Evolutionary conservation across 2,329 filamentous ascomycete genomes (phyloP).

Genomic region (Epichloe gansuensis): DNA sequence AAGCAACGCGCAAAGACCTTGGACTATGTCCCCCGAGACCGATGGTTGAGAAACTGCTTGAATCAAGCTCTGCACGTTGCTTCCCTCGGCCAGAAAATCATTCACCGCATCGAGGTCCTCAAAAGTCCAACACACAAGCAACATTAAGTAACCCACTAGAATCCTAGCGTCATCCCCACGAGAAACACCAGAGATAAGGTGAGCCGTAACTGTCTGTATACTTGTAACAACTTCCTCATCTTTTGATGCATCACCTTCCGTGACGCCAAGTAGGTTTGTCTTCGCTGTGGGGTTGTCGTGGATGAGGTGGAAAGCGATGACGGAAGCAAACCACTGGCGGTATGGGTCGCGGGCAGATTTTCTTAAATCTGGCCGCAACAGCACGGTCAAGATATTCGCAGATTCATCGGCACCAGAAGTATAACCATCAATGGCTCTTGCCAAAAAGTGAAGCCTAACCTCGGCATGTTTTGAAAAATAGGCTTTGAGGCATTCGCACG

Average conservation of each 20-base stretch:
- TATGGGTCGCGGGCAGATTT: slow-evolving; percentile 66
- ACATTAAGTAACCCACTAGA: slow-evolving; percentile 75
- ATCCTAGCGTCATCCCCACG: slow-evolving; percentile 67
- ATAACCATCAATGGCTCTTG: slow-evolving; percentile 81
- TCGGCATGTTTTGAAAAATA: slow-evolving; percentile 76
- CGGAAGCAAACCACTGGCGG: slow-evolving; percentile 77
- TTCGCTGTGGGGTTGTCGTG: slow-evolving; percentile 74
- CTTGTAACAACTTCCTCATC: slow-evolving; percentile 94
- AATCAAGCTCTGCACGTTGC: slow-evolving; percentile 77
- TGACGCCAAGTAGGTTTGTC: slow-evolving; percentile 64
- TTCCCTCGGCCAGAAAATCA: slow-evolving; percentile 84
- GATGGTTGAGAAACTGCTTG: slow-evolving; percentile 54
- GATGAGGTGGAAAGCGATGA: slow-evolving; percentile 76
- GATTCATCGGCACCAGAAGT: slow-evolving; percentile 64
- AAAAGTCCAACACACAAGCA: slow-evolving; percentile 81
- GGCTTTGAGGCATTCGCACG: slow-evolving; percentile 82
- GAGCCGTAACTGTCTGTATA: slow-evolving; percentile 77
- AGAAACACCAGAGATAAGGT: slow-evolving; percentile 70
- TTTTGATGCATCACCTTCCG: slow-evolving; percentile 75
- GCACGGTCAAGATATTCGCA: slow-evolving; percentile 75
- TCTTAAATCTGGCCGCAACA: slow-evolving; percentile 55
- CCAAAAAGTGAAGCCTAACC: slow-evolving; percentile 75
- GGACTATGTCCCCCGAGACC: slow-evolving; percentile 51
- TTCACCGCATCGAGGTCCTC: slow-evolving; percentile 87
- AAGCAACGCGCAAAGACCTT: slow-evolving; percentile 73